A percentile compares a stretch with the other conserved stretches of the same genome.
Conservation (phyloP, 1,284 basidiomycete genomes). For the Sanghuangporus sanghuang region DNA sequence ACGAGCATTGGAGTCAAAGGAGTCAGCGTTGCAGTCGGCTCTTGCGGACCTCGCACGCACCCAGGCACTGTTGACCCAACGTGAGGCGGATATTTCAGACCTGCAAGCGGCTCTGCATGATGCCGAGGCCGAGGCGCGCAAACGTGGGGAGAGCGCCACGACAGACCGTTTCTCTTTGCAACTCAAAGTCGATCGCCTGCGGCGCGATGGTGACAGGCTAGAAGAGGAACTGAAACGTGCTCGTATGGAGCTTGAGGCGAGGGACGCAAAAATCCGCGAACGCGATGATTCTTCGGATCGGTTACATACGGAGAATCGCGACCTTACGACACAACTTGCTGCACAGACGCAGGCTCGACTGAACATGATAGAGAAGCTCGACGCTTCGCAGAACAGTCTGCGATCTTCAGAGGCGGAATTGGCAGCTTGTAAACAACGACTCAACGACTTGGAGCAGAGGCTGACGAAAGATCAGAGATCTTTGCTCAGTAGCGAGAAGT, state of each 20-base stretch:
- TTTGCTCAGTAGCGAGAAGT: conserved; percentile 64
- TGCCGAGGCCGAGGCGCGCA: conserved; percentile 63
- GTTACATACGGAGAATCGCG: conserved; percentile 74
- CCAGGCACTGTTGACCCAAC: conserved; percentile 57
- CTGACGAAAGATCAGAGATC: conserved; percentile 81
- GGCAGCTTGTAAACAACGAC: conserved; percentile 47
- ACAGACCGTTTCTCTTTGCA: conserved; percentile 85
- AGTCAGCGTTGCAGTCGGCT: conserved; percentile 56
- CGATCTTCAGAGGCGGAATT: conserved; percentile 66
- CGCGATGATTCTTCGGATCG: conserved; percentile 67
- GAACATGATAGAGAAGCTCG: conserved; percentile 85
- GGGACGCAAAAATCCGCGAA: conserved; percentile 60
- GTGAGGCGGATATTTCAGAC: conserved; percentile 67
- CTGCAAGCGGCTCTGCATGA: conserved; percentile 71
- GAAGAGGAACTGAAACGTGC: conserved; percentile 79
- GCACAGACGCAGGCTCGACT: conserved; percentile 81
- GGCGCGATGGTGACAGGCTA: conserved; percentile 76
- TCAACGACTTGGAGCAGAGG: conserved; percentile 76
- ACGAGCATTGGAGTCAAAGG: conserved; percentile 61
- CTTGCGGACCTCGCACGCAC: conserved; percentile 56
- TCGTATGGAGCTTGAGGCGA: conserved; percentile 66
- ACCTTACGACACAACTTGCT: conserved; percentile 71
- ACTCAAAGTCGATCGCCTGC: conserved; percentile 85
- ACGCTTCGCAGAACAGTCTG: conserved; percentile 53
- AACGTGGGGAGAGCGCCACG: conserved; percentile 75